Evolutionary conservation across 2,329 filamentous ascomycete species (phyloP), one percentile per base, ranked within the genome.

Genomic region (Gyromitra esculenta): DNA sequence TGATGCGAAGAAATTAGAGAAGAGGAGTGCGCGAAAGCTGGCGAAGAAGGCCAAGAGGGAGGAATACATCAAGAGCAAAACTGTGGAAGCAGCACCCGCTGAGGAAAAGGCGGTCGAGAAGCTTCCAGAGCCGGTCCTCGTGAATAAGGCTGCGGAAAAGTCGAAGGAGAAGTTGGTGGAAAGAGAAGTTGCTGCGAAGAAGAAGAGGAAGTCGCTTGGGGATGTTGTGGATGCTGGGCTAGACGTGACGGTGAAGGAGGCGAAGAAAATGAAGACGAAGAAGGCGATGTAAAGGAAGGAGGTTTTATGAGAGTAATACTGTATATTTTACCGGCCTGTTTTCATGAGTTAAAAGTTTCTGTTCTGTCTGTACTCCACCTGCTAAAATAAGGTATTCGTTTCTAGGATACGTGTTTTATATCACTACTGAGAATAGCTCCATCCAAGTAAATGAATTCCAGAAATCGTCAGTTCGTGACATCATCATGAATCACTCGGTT

Each of bases 21-120:
- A 75, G 59, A 81, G 69, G 57, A 52, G 54, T 70, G 81, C 48
- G 39, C 78, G 50, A 73, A 77, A 75, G 63, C 1, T 48, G 18
- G 39, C 18, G 11, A 60, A 18, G 52, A 60, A 35, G 35, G 57
- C n/a, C 78, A 88, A 87, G 84, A 84, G 88, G 80, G 90, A 90
- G 82, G 84, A 89, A 45, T 88, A 88, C 81, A 92, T 92, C 88
- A 87, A 87, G 84, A 82, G 84, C 79, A 86, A 85, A 81, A 67
- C 77, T 15, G 45, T 59, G 21, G 60, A n/a, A 2, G 73, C 76
- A 37, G 82, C 82, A 1, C 45, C 45, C 21, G 81, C 79, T 1
- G 82, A 83, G 75, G 82, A 83, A 75, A 78, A 81, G 1, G 73
- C 81, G 60, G 75, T 82, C 8, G 73, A 83, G 80, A 78, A 81